Conservation (phyloP, 129 eudicot species). For the Helichrysum umbraculigerum region DNA sequence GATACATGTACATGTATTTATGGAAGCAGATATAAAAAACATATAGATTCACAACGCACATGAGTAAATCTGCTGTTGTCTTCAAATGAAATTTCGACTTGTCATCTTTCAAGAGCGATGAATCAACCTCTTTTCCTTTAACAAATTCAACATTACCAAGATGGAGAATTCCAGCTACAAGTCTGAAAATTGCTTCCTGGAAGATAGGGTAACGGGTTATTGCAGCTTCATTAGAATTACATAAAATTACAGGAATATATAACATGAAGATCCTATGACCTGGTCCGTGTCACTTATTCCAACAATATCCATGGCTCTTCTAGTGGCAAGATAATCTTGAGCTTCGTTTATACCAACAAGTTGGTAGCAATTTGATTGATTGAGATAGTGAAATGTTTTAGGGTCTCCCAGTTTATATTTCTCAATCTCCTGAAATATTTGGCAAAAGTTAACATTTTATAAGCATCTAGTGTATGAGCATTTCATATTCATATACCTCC, state of each 20-base stretch:
- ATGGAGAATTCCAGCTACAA: constrained; percentile 94
- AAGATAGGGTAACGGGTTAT: constrained; percentile 26
- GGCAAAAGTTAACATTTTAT: constrained; percentile 20
- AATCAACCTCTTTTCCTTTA: constrained; percentile 88
- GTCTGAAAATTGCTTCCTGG: constrained; percentile 98
- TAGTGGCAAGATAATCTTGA: constrained; percentile 89
- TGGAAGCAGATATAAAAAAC: not conserved
- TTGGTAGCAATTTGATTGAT: constrained; percentile 82
- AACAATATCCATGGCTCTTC: constrained; percentile 98
- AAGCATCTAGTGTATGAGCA: constrained; percentile 16
- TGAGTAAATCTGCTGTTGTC: constrained; percentile 81
- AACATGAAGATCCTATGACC: constrained; percentile 44
- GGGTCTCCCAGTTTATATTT: constrained; percentile 87
- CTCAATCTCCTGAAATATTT: constrained; percentile 69
- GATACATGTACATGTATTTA: constrained; percentile 3
- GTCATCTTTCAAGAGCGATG: constrained; percentile 84
- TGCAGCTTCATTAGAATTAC: constrained; percentile 15
- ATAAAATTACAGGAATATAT: not conserved
- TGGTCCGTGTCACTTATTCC: constrained; percentile 87
- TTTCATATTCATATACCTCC: constrained; percentile 54
- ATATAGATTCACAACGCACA: constrained; percentile 42
- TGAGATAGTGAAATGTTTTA: constrained; percentile 83
- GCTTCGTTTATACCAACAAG: constrained; percentile 86
- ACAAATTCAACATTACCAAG: constrained; percentile 85
- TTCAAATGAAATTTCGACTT: constrained; percentile 83